Evolutionary conservation across 768 basidiomycete genomes (phyloP).

Genomic region (Trametes maxima): DNA sequence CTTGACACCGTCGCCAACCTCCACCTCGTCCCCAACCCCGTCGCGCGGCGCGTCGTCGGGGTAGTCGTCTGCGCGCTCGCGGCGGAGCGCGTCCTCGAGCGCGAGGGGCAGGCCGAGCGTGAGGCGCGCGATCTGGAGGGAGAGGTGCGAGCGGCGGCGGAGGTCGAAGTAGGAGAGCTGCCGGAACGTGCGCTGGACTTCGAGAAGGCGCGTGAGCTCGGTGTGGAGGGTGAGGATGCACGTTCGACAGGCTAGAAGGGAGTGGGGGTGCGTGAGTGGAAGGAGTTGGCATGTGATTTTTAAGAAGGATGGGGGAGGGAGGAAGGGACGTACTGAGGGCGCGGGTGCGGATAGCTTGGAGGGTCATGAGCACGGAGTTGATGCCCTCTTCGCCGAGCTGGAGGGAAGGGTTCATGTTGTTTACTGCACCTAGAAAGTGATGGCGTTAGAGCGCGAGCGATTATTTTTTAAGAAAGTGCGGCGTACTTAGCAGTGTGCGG

Average conservation of each 20-base stretch:
- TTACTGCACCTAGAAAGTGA: conserved; percentile 59
- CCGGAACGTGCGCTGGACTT: conserved; percentile 77
- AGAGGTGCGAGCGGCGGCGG: conserved; percentile 71
- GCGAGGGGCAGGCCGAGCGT: conserved; percentile 74
- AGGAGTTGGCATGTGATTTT: conserved; percentile 1
- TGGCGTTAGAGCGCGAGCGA: not conserved
- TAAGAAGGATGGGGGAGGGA: conserved; percentile 1
- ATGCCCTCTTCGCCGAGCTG: conserved; percentile 79
- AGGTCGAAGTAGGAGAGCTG: conserved; percentile 79
- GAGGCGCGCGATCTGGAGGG: conserved; percentile 76
- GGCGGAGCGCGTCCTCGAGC: conserved; percentile 67
- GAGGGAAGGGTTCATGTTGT: conserved; percentile 79
- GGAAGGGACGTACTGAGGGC: conserved; percentile 59
- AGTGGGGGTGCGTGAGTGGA: not conserved
- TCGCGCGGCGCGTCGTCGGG: conserved; percentile 27
- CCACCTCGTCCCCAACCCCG: conserved; percentile 16
- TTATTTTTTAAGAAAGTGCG: not conserved
- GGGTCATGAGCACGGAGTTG: conserved; percentile 67
- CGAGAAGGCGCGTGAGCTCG: conserved; percentile 76
- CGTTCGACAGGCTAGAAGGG: conserved; percentile 63
- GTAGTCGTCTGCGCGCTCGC: conserved; percentile 32
- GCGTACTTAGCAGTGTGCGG: conserved; percentile 65
- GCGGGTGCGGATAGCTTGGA: conserved; percentile 72
- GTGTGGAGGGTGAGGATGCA: conserved; percentile 74
- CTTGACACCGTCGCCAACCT: conserved; percentile 7